Conservation (phyloP, 73 alveolate species). For the Tetrahymena thermophila region DNA sequence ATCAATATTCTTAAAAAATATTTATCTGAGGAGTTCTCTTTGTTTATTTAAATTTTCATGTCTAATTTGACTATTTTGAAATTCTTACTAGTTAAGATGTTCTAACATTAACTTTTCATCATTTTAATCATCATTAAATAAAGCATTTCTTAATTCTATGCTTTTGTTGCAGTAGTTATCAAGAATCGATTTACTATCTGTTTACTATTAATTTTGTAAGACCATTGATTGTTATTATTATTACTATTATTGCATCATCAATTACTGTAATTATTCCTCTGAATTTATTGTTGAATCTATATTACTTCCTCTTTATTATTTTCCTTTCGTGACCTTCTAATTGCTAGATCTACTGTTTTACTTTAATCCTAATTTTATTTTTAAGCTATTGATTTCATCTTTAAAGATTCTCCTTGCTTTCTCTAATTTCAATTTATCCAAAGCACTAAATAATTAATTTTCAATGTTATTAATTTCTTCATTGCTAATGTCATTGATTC, state of each 20-base stretch:
- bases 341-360: neutral
- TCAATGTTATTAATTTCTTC: neutral
- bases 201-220: neutral
- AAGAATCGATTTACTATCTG: neutral
- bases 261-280: neutral
- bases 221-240: neutral
- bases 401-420: neutral
- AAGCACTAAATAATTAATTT: neutral
- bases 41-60: neutral
- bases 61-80: neutral
- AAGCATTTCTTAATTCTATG: neutral
- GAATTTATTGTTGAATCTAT: neutral
- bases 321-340: neutral
- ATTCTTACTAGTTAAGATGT: neutral
- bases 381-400: neutral
- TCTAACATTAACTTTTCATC: neutral
- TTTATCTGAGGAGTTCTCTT: neutral
- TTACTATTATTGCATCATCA: neutral
- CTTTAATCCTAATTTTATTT: neutral
- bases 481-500: neutral
- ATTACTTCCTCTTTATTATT: neutral
- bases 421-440: neutral
- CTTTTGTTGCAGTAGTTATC: neutral
- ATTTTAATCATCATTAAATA: neutral
- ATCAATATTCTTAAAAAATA: neutral